Base-by-base conservation (phyloP, 805 yeast species). In the Maudiozyma saulgeensis region DNA sequence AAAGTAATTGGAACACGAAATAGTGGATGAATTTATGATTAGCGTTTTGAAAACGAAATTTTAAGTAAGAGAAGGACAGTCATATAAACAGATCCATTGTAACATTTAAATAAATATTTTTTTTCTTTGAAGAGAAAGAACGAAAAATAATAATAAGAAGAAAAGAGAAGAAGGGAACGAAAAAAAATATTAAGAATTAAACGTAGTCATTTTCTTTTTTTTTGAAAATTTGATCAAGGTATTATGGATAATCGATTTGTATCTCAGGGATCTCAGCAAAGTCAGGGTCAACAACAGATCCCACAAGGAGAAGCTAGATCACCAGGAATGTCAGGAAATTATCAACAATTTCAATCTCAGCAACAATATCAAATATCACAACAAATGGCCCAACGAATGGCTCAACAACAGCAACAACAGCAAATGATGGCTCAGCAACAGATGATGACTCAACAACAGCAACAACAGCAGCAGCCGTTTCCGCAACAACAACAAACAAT, bases 391-490 rank as follows among this genome's bases (percentile, higher is more conserved):
- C 40, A 44, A 39, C 28, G 19, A 18, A 13, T 12, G 26, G 26
- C n/a, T 8, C 42, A n/a, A n/a, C 21, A n/a, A 18, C 25, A 39
- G 4, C 25, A 39, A 16, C 42, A 39, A 19, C 46, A 16, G 15
- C 42, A 37, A 37, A 26, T 13, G n/a, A 18, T 39, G 34, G 23
- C 41, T 35, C 49, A 7, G 12, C 44, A 18, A 26, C 49, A 31
- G 12, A 38, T 38, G 35, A 32, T 32, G 35, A 15, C 31, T 41
- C 50, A 41, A 44, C 46, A 46, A 21, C 42, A 39, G 18, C 41
- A 43, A 43, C 18, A 28, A 32, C 35, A 7, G 13, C 15, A 21
- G 4, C 23, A 21, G 23, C 23, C 3, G 4, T n/a, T n/a, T n/a
- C 42, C 37, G 25, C 41, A 41, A 28, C 41, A 32, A 32, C 41